Percentiles rank a stretch among this genome's conserved stretches.
Conservation (phyloP, 192 early-diverging fungal species). For the Coemansia sp. region DNA sequence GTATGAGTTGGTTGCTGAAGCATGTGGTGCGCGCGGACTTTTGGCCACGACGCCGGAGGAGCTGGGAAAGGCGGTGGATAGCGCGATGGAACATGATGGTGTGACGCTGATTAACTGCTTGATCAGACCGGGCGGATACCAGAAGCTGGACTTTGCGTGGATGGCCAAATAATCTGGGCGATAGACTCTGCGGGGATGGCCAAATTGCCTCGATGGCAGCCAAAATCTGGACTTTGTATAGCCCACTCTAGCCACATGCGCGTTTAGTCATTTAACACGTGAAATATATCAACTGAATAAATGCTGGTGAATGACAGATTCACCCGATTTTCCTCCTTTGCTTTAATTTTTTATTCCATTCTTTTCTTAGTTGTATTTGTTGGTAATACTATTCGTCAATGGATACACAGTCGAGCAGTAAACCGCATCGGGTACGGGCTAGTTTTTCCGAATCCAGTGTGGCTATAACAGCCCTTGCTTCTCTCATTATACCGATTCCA, state of each 20-base stretch:
- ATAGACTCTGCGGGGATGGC: too few relatives aligned
- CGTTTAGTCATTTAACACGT: background rate
- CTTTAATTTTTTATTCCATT: constrained; percentile 3
- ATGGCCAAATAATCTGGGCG: constrained; percentile 36
- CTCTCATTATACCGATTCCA: constrained; percentile 37
- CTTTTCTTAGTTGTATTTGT: constrained; percentile 1
- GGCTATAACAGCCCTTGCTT: constrained; percentile 20
- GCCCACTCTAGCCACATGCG: too few relatives aligned
- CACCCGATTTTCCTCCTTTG: background rate
- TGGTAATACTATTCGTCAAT: background rate
- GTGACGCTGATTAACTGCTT: constrained; percentile 67
- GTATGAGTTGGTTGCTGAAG: constrained; percentile 69
- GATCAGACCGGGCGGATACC: constrained; percentile 63
- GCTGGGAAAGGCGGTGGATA: constrained; percentile 53
- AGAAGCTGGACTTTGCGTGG: constrained; percentile 59
- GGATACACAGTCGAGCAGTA: background rate
- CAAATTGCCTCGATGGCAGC: too few relatives aligned
- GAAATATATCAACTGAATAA: background rate
- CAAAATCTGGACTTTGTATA: too few relatives aligned
- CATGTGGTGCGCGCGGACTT: constrained; percentile 63
- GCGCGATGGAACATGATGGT: constrained; percentile 46
- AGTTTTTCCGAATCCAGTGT: constrained; percentile 26
- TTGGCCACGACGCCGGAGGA: constrained; percentile 60
- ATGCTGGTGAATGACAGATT: too few relatives aligned
- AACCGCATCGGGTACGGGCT: constrained; percentile 5